Base-by-base conservation (phyloP, 306 rosid species). In the Sphenostylis stenocarpa region DNA sequence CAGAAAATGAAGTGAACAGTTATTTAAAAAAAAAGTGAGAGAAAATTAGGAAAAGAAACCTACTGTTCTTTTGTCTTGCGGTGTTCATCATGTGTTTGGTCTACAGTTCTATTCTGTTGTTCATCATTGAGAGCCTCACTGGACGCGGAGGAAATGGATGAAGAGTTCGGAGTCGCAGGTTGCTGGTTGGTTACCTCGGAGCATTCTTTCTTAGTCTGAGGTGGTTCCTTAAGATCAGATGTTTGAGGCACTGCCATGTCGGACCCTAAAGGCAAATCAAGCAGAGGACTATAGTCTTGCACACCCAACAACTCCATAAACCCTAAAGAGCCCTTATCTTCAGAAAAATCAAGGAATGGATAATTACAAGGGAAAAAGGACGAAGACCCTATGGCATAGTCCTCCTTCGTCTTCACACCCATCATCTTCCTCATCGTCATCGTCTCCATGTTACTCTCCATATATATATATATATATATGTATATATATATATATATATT, bases 161-260 rank as follows among this genome's bases (percentile, higher is more conserved):
- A 91, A 31, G 94, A 90, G 85, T 91, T 94, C 0, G 98, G 91
- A 11, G 97, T 88, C 0, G 89, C 79, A 7, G 96, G 96, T 64
- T 84, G 86, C 3, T 76, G 88, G 51, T 84, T 91, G 65, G 60
- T 70, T 8, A 84, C 81, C 74, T 87, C 91, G 0, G 83, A 57
- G 21, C 69, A 65, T 36, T 90, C 85, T 60, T 82, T 84, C 9
- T 21, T 75, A 34, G 61, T 29, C 4, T 36, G 4, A 63, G 70
- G 16, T 64, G 4, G 70, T 19, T 49, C 61, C 31, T 58, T 58
- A 10, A 21, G 48, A 56, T 77, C 33, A 14, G 80, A 51, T n/a
- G 73, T 26, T 51, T 23, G 67, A 58, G 58, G 24, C 26, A 39
- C 0, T 7, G 77, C 67, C 67, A 79, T 5, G n/a, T 81, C 43